Percentiles rank a stretch among this genome's conserved stretches.
These are phyloP conservation scores for Posidonia australis DNA, from an alignment of 106 monocot species.

Conservation along the genomic window DNA sequence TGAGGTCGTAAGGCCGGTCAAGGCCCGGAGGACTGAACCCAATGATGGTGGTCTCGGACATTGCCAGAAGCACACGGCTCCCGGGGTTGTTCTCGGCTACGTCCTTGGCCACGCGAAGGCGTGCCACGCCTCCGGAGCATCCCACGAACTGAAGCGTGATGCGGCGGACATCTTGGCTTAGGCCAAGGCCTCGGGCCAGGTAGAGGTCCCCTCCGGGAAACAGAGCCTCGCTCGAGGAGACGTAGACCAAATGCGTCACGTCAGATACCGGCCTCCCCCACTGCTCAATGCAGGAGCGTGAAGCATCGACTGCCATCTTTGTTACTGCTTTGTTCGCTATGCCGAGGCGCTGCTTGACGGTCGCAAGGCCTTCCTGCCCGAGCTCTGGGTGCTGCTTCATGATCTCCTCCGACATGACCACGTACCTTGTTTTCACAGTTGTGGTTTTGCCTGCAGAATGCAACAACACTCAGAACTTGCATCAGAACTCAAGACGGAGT, in stretches of 20 bases:
- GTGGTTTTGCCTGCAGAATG: slow-evolving; percentile 71
- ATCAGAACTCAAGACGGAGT: too few species aligned
- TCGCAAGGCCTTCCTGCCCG: slow-evolving; percentile 40
- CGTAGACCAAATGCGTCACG: slow-evolving; percentile 79
- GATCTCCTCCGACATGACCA: slow-evolving; percentile 61
- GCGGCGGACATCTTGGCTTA: slow-evolving; percentile 35
- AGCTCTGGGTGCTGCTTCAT: slow-evolving; percentile 62
- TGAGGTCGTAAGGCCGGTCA: slow-evolving; percentile 64
- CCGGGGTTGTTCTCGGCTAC: slow-evolving; percentile 85
- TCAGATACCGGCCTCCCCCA: slow-evolving; percentile 46
- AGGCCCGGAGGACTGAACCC: slow-evolving; percentile 62
- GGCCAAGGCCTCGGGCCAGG: slow-evolving; percentile 42
- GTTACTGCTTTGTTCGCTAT: slow-evolving; percentile 58
- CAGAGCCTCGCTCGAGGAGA: slow-evolving; percentile 67
- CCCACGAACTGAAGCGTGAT: slow-evolving; percentile 61
- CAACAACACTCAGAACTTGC: too few species aligned
- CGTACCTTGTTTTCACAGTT: slow-evolving; percentile 69
- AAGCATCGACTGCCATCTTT: slow-evolving; percentile 38
- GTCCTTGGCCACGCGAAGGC: slow-evolving; percentile 81
- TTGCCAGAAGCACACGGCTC: slow-evolving; percentile 61
- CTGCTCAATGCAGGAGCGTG: slow-evolving; percentile 30
- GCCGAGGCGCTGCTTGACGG: slow-evolving; percentile 49
- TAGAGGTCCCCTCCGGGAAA: slow-evolving; percentile 78
- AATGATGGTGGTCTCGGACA: slow-evolving; percentile 65
- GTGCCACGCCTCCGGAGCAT: slow-evolving; percentile 72